A percentile compares a stretch with the other conserved stretches of the same genome.
Conservation (phyloP, 495 filamentous ascomycete genomes). For the Tirmania nivea region DNA sequence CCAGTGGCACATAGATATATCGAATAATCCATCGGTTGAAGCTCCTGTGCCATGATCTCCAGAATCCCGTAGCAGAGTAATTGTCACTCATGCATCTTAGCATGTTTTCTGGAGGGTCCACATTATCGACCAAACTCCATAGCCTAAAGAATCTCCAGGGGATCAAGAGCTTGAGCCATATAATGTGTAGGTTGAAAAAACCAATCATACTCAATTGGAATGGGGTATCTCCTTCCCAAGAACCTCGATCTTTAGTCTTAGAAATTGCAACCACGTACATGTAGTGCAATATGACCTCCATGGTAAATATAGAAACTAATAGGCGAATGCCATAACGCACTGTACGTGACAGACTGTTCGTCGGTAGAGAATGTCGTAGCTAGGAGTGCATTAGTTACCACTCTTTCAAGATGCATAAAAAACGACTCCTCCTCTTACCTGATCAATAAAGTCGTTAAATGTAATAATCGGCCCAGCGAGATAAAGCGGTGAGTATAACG, state of each 20-base stretch:
- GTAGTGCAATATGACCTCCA: conserved; percentile 87
- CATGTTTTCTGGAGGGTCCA: conserved; percentile 97
- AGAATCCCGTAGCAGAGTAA: conserved; percentile 79
- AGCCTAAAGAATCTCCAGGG: conserved; percentile 96
- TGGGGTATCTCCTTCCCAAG: conserved; percentile 67
- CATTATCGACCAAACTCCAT: conserved; percentile 70
- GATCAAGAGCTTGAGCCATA: conserved; percentile 93
- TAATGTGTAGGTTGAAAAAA: conserved; percentile 90
- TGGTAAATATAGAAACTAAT: conserved; percentile 52
- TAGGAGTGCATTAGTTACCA: neutral
- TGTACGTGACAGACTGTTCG: conserved; percentile 42
- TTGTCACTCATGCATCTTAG: conserved; percentile 91
- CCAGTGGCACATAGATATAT: conserved; percentile 86
- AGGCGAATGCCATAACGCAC: conserved; percentile 69
- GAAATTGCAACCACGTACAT: conserved; percentile 87
- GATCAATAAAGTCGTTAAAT: conserved; percentile 95
- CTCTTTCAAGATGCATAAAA: neutral
- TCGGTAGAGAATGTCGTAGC: conserved; percentile 39
- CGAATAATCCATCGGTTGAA: conserved; percentile 87
- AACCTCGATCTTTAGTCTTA: conserved; percentile 40
- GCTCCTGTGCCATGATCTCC: conserved; percentile 84
- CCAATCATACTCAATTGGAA: conserved; percentile 77
- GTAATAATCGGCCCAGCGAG: conserved; percentile 82
- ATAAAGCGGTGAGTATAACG: conserved; percentile 81
- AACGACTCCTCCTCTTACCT: conserved; percentile 20